Percentiles rank a stretch among this genome's conserved stretches.
Conservation (phyloP, 768 basidiomycete species). For the Kwoniella europaea region DNA sequence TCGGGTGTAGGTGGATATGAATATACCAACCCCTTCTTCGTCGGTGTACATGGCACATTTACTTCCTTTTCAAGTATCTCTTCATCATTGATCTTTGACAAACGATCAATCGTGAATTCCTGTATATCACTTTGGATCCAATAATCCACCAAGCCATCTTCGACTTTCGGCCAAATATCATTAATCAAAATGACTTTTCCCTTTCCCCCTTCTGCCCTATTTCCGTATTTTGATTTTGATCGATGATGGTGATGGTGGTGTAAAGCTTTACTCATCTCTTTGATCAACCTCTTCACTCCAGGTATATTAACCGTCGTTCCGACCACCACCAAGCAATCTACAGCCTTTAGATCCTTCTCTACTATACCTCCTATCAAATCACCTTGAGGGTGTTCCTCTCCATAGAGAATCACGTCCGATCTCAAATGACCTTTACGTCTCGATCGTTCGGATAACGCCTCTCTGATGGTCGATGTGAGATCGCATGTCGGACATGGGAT, state of each 20-base stretch:
- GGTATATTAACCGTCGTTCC: slow-evolving; percentile 88
- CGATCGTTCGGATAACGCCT: slow-evolving; percentile 75
- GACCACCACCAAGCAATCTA: slow-evolving; percentile 84
- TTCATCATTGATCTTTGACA: slow-evolving; percentile 25
- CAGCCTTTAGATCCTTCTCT: slow-evolving; percentile 78
- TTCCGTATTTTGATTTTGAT: neutral
- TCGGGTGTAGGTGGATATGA: slow-evolving; percentile 24
- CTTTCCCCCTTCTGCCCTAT: slow-evolving; percentile 40
- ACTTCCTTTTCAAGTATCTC: too few relatives aligned
- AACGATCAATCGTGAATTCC: slow-evolving; percentile 66
- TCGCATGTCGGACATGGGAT: slow-evolving; percentile 81
- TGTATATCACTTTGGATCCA: slow-evolving; percentile 91
- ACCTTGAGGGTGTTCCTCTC: slow-evolving; percentile 79
- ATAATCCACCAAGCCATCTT: slow-evolving; percentile 87
- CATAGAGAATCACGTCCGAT: slow-evolving; percentile 88
- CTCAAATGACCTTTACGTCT: slow-evolving; percentile 79
- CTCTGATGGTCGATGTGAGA: slow-evolving; percentile 70
- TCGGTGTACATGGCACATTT: slow-evolving; percentile 8
- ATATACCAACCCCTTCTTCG: slow-evolving; percentile 3
- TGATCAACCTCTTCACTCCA: slow-evolving; percentile 87
- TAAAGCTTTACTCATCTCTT: slow-evolving; percentile 76
- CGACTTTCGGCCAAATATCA: slow-evolving; percentile 73
- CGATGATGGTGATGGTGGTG: slow-evolving; percentile 34
- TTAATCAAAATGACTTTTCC: slow-evolving; percentile 81
- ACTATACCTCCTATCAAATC: slow-evolving; percentile 85